Evolutionary conservation across 2,329 filamentous ascomycete genomes (phyloP), one percentile per base, ranked within the genome.

Genomic region (Lachnellula occidentalis): DNA sequence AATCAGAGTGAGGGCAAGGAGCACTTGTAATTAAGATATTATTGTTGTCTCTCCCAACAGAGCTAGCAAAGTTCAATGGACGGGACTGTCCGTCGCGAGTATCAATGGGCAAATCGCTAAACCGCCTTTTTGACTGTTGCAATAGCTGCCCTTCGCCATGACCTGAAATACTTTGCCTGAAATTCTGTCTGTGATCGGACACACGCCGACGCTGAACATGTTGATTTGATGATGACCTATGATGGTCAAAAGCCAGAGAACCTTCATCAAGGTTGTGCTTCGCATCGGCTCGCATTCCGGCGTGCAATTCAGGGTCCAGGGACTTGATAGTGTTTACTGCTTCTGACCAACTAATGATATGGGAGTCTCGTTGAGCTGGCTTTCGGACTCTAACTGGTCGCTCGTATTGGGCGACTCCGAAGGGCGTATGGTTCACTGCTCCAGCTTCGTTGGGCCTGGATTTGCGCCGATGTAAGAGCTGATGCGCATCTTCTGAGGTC

Each of bases 281-380:
- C 31, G 56, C 55, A 52, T 67, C 66, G 31, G 63, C 52, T 12
- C 64, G 36, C 17, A 68, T 58, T 15, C 57, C 61, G n/a, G 61
- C 63, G 46, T 67, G 62, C 14, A 66, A 45, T 21, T 60, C 57
- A 27, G 64, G 64, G 47, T 68, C 66, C 8, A 64, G 21, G 11
- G 58, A 55, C 57, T 64, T 60, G 15, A 67, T 64, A 8, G 56
- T 53, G 27, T 62, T 58, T 17, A 64, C 59, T n/a, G 65, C 66
- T 39, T 67, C 58, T n/a, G 59, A 58, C 67, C 66, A 69, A 53
- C 56, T 64, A 24, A 67, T 54, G 9, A 67, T 58, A 36, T 54
- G 59, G 8, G 64, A 59, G 48, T 66, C 64, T 22, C 57, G 56
- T 34, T 64, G 58, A 12, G 55, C 57, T 48, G 64, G 66, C 47